Evolutionary conservation across 371 early-diverging fungal genomes (phyloP).

Genomic region (Haplosporangium sp.): DNA sequence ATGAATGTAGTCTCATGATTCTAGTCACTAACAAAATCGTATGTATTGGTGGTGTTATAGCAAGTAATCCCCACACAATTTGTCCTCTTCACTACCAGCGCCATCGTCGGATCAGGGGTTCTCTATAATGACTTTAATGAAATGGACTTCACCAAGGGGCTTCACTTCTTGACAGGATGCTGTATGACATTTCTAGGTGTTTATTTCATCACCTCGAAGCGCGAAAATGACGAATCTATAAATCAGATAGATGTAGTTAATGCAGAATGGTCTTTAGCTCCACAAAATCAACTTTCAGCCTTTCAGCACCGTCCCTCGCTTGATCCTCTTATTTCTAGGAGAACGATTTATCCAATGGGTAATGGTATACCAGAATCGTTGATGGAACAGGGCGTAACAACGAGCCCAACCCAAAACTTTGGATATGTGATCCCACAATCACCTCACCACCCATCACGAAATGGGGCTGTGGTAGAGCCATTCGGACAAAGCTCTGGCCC

Average conservation of each 20-base stretch:
- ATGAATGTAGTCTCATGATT: no score
- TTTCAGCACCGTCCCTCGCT: slow-evolving; percentile 22
- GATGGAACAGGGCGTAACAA: slow-evolving; percentile 36
- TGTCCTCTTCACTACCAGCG: slow-evolving; percentile 82
- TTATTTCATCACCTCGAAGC: slow-evolving; percentile 75
- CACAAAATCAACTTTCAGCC: slow-evolving; percentile 17
- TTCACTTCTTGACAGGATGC: slow-evolving; percentile 69
- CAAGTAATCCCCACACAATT: slow-evolving; percentile 86
- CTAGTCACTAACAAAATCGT: no score
- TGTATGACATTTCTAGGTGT: slow-evolving; percentile 79
- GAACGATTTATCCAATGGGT: slow-evolving; percentile 20
- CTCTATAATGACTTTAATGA: slow-evolving; percentile 79
- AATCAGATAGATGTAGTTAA: not conserved
- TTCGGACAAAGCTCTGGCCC: slow-evolving; percentile 6
- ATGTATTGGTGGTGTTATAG: slow-evolving; percentile 27
- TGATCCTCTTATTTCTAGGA: slow-evolving; percentile 12
- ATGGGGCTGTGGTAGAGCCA: not conserved
- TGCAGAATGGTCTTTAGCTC: slow-evolving; percentile 41
- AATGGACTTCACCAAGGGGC: slow-evolving; percentile 62
- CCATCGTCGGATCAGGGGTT: slow-evolving; percentile 79
- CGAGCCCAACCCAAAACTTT: not conserved
- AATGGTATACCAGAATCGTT: slow-evolving; percentile 18
- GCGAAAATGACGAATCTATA: slow-evolving; percentile 32
- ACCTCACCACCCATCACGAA: slow-evolving; percentile 14
- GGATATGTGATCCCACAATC: slow-evolving; percentile 20